Evolutionary conservation across 2,329 filamentous ascomycete genomes (phyloP).

Genomic region (Catunica adiposa): DNA sequence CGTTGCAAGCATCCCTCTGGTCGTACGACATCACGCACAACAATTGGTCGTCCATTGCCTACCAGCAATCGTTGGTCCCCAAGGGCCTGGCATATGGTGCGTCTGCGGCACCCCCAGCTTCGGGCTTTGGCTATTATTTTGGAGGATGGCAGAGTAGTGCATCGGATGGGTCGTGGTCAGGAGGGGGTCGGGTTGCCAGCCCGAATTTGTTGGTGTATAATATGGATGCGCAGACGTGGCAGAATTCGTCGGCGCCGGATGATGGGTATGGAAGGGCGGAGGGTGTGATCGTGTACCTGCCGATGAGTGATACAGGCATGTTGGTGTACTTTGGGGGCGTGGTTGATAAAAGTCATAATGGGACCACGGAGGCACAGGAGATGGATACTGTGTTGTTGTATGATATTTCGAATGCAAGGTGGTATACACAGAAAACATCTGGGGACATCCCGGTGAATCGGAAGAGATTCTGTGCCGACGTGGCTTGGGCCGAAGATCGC

Average conservation of each 20-base stretch:
- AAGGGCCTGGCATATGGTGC: constrained; percentile 39
- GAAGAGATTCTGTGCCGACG: constrained; percentile 44
- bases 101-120: constrained; percentile 35
- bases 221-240: constrained; percentile 34
- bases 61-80: constrained; percentile 19
- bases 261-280: constrained; percentile 39
- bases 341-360: constrained; percentile 25
- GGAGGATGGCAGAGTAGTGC: constrained; percentile 44
- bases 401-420: constrained; percentile 41
- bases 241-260: constrained; percentile 34
- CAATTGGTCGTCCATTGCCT: constrained; percentile 34
- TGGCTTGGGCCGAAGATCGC: constrained; percentile 39
- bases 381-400: constrained; percentile 41
- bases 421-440: constrained; percentile 41
- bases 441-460: constrained; percentile 36
- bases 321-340: constrained; percentile 47
- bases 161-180: constrained; percentile 34
- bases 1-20: constrained; percentile 31
- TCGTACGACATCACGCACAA: constrained; percentile 41
- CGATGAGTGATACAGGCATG: constrained; percentile 41
- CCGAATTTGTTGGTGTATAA: constrained; percentile 38
- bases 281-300: constrained; percentile 42
- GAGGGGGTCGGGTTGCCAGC: constrained; percentile 30
- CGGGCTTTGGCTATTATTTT: constrained; percentile 43
- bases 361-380: constrained; percentile 27